A percentile compares a stretch with the other conserved stretches of the same genome.
phyloP scores from a whole-genome alignment of 768 basidiomycete species.

The Hericium rajendrae region DNA sequence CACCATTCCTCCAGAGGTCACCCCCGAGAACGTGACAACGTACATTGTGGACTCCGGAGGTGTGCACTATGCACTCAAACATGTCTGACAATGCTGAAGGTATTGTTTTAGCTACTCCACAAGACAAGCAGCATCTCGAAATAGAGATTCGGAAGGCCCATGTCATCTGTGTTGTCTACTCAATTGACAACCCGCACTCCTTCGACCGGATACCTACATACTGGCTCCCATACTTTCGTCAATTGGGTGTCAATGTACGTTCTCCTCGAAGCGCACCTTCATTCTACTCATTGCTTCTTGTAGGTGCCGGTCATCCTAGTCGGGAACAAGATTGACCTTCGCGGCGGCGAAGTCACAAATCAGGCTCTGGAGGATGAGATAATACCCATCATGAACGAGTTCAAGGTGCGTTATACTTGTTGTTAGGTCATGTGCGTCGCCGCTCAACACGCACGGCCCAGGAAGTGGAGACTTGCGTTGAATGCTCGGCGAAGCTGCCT shows the following conservation, averaged over 20 bases:
- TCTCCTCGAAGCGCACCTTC: neutral
- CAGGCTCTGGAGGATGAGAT: conserved; percentile 93
- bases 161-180: conserved; percentile 96
- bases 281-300: conserved; percentile 2
- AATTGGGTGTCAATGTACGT: conserved; percentile 89
- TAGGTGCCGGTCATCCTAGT: conserved; percentile 95
- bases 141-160: conserved; percentile 95
- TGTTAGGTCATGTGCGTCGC: neutral
- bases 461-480: conserved; percentile 98
- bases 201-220: conserved; percentile 98
- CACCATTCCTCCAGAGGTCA: conserved; percentile 95
- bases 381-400: conserved; percentile 95
- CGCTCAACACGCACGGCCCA: conserved; percentile 22
- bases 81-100: neutral
- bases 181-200: conserved; percentile 91
- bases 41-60: conserved; percentile 97
- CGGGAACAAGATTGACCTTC: conserved; percentile 95
- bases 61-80: conserved; percentile 27
- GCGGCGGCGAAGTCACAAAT: conserved; percentile 90
- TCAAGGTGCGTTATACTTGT: conserved; percentile 55
- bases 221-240: conserved; percentile 93
- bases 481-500: conserved; percentile 87
- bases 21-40: conserved; percentile 95
- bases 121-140: conserved; percentile 83
- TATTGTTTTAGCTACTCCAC: conserved; percentile 55